Base-by-base conservation (phyloP, 768 basidiomycete species). In the Psilocybe cubensis region DNA sequence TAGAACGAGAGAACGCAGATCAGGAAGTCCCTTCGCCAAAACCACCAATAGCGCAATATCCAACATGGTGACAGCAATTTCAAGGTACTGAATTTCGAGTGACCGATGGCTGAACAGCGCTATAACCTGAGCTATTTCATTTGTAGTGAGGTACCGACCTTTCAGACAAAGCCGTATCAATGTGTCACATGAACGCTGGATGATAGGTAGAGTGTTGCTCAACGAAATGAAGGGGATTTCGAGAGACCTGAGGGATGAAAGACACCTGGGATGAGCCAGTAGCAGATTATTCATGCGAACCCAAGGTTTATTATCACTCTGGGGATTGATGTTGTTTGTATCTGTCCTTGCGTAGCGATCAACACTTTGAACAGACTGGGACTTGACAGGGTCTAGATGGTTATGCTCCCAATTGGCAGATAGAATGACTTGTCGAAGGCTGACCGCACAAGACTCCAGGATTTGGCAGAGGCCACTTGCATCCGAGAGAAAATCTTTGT, bases 131-230 rank as follows among this genome's bases (percentile, higher is more conserved):
- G n/a, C 29, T 3, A 72, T 57, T 14, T 75, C 72, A 8, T 51
- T 35, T n/a, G 40, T 46, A 2, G 49, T 38, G 2, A 74, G 62
- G 29, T 64, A 70, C 24, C 63, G 60, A 18, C 68, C 66, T 0
- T 60, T 60, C 2, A 74, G 57, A 27, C 51, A 49, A 10, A 76
- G 66, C 10, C 58, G 52, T 4, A 58, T 67, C 28, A 74, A 55
- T 9, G 70, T 71, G 31, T 65, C 57, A 2, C 68, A 50, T 9
- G 68, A 66, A 11, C 66, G 63, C 12, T 56, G 60, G 35, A 76
- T 29, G 5, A 72, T 31, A 5, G 56, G 59, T 4, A 69, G n/a
- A 14, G 66, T 70, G 21, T 57, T 57, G 12, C 45, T 52, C 2
- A 60, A 14, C 12, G 64, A 65, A 33, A 58, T 33, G 29, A 57